These are phyloP conservation scores for Entomortierella parvispora DNA, from an alignment of 192 early-diverging fungal species.

Conservation along the genomic window DNA sequence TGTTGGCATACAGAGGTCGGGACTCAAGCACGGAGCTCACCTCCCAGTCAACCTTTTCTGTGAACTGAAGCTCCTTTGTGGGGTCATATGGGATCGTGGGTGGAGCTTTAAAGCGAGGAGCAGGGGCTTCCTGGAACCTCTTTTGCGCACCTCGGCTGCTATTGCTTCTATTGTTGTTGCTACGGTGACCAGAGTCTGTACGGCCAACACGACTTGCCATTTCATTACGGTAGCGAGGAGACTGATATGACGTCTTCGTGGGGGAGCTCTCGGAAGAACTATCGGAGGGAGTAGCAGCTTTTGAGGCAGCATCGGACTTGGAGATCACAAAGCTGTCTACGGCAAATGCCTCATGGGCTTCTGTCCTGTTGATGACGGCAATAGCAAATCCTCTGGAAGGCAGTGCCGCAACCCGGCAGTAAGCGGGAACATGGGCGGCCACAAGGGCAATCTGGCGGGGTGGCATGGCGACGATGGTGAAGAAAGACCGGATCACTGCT, in stretches of 20 bases:
- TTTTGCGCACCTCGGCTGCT: too few species aligned
- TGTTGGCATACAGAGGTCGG: constrained; percentile 37
- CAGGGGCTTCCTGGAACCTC: neutral
- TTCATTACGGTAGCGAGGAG: constrained; percentile 20
- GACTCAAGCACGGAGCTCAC: constrained; percentile 32
- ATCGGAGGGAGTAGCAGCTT: neutral
- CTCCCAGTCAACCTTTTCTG: constrained; percentile 37
- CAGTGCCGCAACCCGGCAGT: too few species aligned
- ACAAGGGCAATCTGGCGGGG: too few species aligned
- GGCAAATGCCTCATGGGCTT: too few species aligned
- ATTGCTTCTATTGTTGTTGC: constrained; percentile 1
- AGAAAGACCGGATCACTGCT: too few species aligned
- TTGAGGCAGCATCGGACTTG: neutral
- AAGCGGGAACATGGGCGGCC: too few species aligned
- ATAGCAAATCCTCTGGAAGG: too few species aligned
- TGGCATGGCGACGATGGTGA: too few species aligned
- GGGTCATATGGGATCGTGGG: constrained; percentile 25
- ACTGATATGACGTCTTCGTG: constrained; percentile 16
- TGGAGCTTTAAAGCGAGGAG: constrained; percentile 22
- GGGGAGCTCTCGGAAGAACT: neutral
- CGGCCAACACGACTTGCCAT: too few species aligned
- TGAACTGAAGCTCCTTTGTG: constrained; percentile 38
- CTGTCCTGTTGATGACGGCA: too few species aligned
- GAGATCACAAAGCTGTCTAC: too few species aligned
- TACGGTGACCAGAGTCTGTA: neutral